Conservation (phyloP, 208 protist species). For the Wallacemonas sp. region DNA sequence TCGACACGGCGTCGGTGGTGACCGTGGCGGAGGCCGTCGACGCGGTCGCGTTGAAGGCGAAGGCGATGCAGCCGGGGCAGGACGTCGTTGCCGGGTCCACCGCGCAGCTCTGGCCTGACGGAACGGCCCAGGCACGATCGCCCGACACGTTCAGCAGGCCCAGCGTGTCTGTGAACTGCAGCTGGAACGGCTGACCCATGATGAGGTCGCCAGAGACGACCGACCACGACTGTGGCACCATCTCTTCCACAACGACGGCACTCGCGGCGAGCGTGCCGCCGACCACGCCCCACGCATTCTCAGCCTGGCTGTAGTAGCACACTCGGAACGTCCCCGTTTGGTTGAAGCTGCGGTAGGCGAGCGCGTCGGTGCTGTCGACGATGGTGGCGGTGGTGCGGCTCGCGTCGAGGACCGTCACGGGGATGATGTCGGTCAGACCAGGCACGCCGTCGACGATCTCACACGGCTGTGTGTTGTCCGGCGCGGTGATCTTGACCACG, state of each 20-base stretch:
- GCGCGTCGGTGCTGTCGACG: constrained; percentile 61
- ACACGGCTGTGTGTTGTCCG: constrained; percentile 39
- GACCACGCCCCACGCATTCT: constrained; percentile 66
- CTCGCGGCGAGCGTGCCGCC: constrained; percentile 57
- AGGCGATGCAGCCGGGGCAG: constrained; percentile 59
- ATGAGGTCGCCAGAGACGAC: constrained; percentile 25
- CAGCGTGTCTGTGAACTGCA: constrained; percentile 54
- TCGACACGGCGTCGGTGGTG: constrained; percentile 36
- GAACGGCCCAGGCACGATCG: constrained; percentile 72
- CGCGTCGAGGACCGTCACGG: constrained; percentile 46
- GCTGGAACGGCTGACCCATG: constrained; percentile 52
- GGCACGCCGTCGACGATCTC: constrained; percentile 33
- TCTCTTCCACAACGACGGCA: constrained; percentile 45
- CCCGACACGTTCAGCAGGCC: constrained; percentile 39
- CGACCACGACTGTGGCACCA: constrained; percentile 48
- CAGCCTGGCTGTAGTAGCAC: constrained; percentile 82
- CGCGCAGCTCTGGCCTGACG: constrained; percentile 57
- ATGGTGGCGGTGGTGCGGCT: constrained; percentile 48
- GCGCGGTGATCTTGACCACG: constrained; percentile 49
- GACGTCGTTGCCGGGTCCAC: constrained; percentile 25
- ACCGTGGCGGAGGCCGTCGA: constrained; percentile 43
- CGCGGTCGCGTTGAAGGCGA: constrained; percentile 37
- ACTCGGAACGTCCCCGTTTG: constrained; percentile 51
- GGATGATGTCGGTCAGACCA: constrained; percentile 37
- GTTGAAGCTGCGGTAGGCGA: constrained; percentile 85